phyloP scores from a whole-genome alignment of 148 eudicot species.

The Vaccinium vitisidaea region DNA sequence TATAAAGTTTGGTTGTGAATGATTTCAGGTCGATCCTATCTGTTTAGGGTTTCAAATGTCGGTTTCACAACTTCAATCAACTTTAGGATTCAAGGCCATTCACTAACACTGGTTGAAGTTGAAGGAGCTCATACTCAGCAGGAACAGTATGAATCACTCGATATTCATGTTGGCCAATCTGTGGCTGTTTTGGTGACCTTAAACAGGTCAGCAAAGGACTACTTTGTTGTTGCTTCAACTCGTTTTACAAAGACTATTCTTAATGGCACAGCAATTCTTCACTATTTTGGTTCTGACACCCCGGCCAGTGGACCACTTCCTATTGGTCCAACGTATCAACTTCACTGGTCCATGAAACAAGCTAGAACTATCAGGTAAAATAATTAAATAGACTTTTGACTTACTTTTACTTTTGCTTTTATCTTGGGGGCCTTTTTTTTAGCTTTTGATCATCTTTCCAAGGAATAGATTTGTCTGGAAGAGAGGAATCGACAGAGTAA shows the following conservation, averaged over 20 bases:
- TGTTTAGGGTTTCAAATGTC: conserved; percentile 76
- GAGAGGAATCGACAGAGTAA: no score
- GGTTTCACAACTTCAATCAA: conserved; percentile 62
- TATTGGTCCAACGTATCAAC: conserved; percentile 60
- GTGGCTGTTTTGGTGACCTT: conserved; percentile 61
- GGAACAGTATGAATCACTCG: conserved; percentile 66
- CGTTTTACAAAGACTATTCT: conserved; percentile 56
- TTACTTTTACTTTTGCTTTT: no score
- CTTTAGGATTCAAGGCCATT: conserved; percentile 75
- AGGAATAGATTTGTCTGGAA: no score
- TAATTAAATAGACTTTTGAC: not conserved
- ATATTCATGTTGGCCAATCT: conserved; percentile 81
- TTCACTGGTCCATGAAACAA: conserved; percentile 90
- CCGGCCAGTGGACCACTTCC: conserved; percentile 52
- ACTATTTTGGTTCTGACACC: conserved; percentile 45
- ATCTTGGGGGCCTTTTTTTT: no score
- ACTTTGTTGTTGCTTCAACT: conserved; percentile 64
- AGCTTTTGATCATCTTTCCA: no score
- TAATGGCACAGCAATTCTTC: conserved; percentile 49
- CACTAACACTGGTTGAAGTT: conserved; percentile 59
- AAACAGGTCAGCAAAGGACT: conserved; percentile 44
- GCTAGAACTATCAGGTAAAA: conserved; percentile 75
- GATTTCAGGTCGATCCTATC: conserved; percentile 49
- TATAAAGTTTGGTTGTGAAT: not conserved
- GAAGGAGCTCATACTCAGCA: conserved; percentile 81